A percentile compares a stretch with the other conserved stretches of the same genome.
phyloP scores from a whole-genome alignment of 1,284 basidiomycete species.

The Ustanciosporium gigantosporum region DNA sequence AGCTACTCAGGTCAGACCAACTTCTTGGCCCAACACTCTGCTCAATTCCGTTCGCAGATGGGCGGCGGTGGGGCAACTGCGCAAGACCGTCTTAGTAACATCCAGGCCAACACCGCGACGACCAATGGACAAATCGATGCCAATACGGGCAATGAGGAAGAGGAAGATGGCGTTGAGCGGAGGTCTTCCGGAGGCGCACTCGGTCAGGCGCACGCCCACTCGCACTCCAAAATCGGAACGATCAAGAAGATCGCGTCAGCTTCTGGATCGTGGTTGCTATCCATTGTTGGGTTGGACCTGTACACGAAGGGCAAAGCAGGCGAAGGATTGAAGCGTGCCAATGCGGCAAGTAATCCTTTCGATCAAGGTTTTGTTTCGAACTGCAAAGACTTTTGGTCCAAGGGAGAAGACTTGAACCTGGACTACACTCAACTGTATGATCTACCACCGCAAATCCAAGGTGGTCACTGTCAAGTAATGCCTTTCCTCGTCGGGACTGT shows the following conservation, averaged over 20 bases:
- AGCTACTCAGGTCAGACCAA: conserved; percentile 64
- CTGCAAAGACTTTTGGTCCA: conserved; percentile 91
- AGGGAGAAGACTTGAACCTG: conserved; percentile 79
- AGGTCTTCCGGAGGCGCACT: conserved; percentile 12
- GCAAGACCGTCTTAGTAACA: conserved; percentile 6
- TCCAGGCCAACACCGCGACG: conserved; percentile 1
- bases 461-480: conserved; percentile 19
- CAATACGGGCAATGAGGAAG: conserved; percentile 1
- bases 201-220: conserved; percentile 2
- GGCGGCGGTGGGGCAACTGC: not conserved
- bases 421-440: conserved; percentile 89
- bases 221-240: conserved; percentile 6
- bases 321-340: conserved; percentile 71
- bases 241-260: conserved; percentile 3
- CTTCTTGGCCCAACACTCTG: conserved; percentile 22
- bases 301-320: conserved; percentile 88
- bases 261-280: conserved; percentile 71
- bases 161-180: conserved; percentile 1
- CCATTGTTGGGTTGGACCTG: conserved; percentile 85
- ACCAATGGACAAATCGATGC: conserved; percentile 15
- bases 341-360: conserved; percentile 84
- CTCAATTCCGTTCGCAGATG: conserved; percentile 1
- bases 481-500: conserved; percentile 14
- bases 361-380: conserved; percentile 81
- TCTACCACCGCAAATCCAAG: conserved; percentile 63